phyloP scores from a whole-genome alignment of 805 yeast genomes.

The Dipodascus geniculatus region DNA sequence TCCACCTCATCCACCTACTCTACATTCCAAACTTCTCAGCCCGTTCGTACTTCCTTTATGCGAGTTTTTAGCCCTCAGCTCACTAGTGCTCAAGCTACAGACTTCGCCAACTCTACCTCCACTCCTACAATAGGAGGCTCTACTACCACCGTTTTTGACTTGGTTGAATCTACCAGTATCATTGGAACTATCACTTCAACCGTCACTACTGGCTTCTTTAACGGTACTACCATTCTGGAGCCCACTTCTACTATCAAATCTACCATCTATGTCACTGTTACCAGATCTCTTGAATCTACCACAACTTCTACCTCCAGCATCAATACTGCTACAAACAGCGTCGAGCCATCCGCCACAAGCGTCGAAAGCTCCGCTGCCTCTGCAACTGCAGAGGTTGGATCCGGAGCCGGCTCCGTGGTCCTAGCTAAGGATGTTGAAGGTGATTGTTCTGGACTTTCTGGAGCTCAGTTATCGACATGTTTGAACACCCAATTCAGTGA shows the following conservation, averaged over 20 bases:
- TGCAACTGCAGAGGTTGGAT: neutral
- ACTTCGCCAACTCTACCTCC: neutral
- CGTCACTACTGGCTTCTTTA: neutral
- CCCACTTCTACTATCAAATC: neutral
- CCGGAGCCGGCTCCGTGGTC: conserved; percentile 2
- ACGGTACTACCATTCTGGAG: neutral
- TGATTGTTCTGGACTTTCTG: neutral
- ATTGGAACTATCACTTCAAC: neutral
- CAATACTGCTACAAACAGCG: neutral
- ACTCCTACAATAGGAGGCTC: neutral
- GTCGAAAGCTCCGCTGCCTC: conserved; percentile 1
- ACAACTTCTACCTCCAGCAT: neutral
- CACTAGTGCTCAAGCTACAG: too few relatives aligned
- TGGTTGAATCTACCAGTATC: neutral
- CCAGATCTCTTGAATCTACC: neutral
- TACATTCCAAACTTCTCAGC: neutral
- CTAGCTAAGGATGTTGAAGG: neutral
- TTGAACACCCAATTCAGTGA: neutral
- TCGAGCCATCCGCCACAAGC: neutral
- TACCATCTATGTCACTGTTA: neutral
- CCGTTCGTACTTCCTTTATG: neutral
- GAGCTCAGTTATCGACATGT: neutral
- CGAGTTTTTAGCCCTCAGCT: neutral
- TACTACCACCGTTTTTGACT: neutral
- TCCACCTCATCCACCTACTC: too few relatives aligned